Percentiles rank a stretch among this genome's conserved stretches.
Conservation (phyloP, 441 rosid species). For the Erysimum cheiri region DNA sequence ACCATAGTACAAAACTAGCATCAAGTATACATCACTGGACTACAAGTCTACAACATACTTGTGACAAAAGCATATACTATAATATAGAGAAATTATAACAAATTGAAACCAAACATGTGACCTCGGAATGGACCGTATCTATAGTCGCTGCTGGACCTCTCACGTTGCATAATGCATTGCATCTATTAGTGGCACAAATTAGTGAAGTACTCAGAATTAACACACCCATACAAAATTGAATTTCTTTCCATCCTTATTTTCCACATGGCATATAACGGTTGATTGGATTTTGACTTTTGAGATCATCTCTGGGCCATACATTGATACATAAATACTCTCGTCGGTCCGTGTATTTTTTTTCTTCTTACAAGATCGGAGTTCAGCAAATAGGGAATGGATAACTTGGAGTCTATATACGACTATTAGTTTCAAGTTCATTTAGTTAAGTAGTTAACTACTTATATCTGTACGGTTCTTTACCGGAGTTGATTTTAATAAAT, state of each 20-base stretch:
- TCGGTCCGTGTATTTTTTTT: conserved; percentile 10
- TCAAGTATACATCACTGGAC: neutral
- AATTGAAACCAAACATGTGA: conserved; percentile 20
- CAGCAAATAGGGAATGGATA: conserved; percentile 3
- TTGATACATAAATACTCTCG: conserved; percentile 16
- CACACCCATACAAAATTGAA: conserved; percentile 31
- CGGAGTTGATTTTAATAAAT: too few species aligned
- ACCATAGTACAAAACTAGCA: neutral
- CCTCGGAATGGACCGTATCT: conserved; percentile 11
- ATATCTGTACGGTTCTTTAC: too few species aligned
- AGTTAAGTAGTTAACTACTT: too few species aligned
- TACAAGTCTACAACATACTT: conserved; percentile 3
- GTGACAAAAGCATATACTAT: neutral
- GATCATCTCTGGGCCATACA: neutral
- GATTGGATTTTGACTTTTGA: conserved; percentile 2
- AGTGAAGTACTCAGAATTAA: conserved; percentile 18
- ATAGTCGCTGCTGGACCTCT: conserved; percentile 26
- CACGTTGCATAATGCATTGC: conserved; percentile 26
- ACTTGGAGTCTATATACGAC: neutral
- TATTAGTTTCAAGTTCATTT: too few species aligned
- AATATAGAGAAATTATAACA: too few species aligned
- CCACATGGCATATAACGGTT: conserved; percentile 6
- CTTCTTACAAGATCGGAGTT: neutral
- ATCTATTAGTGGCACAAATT: conserved; percentile 9
- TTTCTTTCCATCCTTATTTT: conserved; percentile 2